phyloP scores from a whole-genome alignment of 805 yeast species.

The Metschnikowia rubicola region DNA sequence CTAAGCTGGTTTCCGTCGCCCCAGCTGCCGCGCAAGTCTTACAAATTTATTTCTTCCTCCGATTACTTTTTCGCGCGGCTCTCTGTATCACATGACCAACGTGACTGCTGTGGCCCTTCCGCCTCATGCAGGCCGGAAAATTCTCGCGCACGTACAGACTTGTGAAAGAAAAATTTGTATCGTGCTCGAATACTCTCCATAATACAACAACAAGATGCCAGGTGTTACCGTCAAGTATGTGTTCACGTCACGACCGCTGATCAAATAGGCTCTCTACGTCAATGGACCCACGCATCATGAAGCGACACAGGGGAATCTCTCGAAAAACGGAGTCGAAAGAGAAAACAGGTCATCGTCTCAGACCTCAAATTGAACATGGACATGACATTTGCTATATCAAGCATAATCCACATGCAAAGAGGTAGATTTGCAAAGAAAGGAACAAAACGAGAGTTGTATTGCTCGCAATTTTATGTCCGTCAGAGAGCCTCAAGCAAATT shows the following conservation, averaged over 20 bases:
- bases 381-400: no score
- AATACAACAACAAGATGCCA: conserved; percentile 63
- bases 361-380: no score
- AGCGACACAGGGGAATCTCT: no score
- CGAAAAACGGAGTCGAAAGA: no score
- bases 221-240: conserved; percentile 98
- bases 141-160: conserved; percentile 15
- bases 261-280: neutral
- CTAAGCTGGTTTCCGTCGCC: no score
- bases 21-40: neutral
- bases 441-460: no score
- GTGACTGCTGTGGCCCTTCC: conserved; percentile 25
- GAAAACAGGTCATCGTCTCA: no score
- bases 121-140: conserved; percentile 19
- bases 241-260: conserved; percentile 1
- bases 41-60: neutral
- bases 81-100: conserved; percentile 20
- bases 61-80: neutral
- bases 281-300: no score
- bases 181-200: conserved; percentile 12
- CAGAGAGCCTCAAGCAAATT: neutral
- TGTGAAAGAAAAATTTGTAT: conserved; percentile 17
- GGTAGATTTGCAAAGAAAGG: no score
- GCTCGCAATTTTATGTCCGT: neutral
- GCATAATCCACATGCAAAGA: no score